Evolutionary conservation across 495 filamentous ascomycete species (phyloP), one percentile per base, ranked within the genome.

Genomic region (Hypoxylon crocopeplum): DNA sequence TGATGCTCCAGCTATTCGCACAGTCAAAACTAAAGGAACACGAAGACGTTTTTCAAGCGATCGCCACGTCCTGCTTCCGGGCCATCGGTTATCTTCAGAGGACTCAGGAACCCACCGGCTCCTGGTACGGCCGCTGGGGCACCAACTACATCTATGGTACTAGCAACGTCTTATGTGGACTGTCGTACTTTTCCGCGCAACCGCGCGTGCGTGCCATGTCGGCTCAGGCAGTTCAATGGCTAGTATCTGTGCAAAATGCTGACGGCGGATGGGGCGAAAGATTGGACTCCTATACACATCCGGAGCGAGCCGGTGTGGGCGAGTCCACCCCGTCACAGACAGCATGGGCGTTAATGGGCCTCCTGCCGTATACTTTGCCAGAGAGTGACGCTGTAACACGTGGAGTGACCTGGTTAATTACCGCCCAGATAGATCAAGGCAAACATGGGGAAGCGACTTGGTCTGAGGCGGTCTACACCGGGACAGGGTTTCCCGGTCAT

Each of bases 201-300:
- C 13, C 49, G 13, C 39, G 36, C 0, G 24, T 59, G 5, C 21
- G 40, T 1, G 15, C 13, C 7, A 47, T 65, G 7, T 44, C 66
- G 12, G 12, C 27, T 16, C 44, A 2, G 7, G 70, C 46, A 7
- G 21, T 60, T 1, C 25, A 36, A 11, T 77, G 70, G 73, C 59
- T 76, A 0, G 40, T 48, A 25, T 39, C 21, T 11, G 16, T 59
- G 2, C 75, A 77, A 39, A 71, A 77, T 22, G 0, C 21, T 3
- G 72, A 75, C 39, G 73, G 72, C 15, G 72, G 75, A 4, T 77
- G 73, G 72, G 75, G 75, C 8, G 75, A 77, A 48, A 42, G 30
- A 0, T 24, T 69, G 0, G 39, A 49, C 1, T 56, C 73, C 0
- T 77, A 75, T 32, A 45, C 46, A 5, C 45, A 69, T 30, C 51